phyloP scores from a whole-genome alignment of 257 asterid genomes.

The Capsicum baccatum region DNA sequence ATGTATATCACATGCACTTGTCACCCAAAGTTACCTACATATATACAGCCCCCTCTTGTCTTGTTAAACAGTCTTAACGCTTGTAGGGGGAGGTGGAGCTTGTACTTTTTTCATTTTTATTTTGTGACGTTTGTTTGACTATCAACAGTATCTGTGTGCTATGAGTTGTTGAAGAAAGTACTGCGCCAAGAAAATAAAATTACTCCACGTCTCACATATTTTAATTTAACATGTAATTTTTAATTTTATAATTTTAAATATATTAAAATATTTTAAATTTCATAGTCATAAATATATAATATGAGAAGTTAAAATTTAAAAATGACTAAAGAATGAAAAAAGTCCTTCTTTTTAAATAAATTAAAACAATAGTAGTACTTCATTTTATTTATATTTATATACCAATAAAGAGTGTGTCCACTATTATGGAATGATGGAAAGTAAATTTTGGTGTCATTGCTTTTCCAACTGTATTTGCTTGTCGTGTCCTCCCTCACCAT shows the following conservation, averaged over 20 bases:
- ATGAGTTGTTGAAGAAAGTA: too few species aligned
- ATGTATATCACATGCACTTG: conserved; percentile 69
- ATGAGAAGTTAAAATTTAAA: too few species aligned
- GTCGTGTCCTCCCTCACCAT: conserved; percentile 35
- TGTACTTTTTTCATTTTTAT: neutral
- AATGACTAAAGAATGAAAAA: too few species aligned
- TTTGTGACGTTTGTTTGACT: conserved; percentile 36
- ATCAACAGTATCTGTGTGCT: conserved; percentile 16
- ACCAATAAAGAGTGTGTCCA: conserved; percentile 36
- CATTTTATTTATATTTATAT: too few species aligned
- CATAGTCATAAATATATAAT: neutral
- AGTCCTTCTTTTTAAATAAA: too few species aligned
- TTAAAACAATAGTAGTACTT: too few species aligned
- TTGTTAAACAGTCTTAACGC: neutral
- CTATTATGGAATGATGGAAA: conserved; percentile 48
- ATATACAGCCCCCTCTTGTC: conserved; percentile 23
- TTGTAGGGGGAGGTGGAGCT: neutral
- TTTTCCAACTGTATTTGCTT: conserved; percentile 47
- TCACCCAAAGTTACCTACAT: conserved; percentile 35
- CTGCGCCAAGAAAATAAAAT: too few species aligned
- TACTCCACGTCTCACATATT: too few species aligned
- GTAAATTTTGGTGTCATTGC: conserved; percentile 41
- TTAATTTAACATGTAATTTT: too few species aligned
- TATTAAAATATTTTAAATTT: too few species aligned
- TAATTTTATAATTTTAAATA: too few species aligned